phyloP scores from a whole-genome alignment of 345 rosid genomes.

The Noccaea bulbosa region DNA sequence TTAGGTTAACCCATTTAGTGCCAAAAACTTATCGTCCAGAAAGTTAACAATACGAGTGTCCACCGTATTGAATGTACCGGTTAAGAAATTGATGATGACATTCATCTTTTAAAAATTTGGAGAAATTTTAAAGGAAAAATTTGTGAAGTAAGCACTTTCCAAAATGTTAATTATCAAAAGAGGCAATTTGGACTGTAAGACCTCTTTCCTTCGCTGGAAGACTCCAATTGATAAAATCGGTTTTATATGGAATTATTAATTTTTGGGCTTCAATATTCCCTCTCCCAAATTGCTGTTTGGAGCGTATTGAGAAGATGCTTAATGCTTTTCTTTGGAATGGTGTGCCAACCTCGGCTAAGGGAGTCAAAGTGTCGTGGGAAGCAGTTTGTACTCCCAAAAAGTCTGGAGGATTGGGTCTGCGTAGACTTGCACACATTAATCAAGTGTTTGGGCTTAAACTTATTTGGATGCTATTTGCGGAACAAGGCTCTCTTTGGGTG shows the following conservation, averaged over 20 bases:
- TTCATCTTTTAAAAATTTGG: too few relatives aligned
- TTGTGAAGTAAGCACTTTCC: too few relatives aligned
- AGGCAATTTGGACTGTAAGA: too few relatives aligned
- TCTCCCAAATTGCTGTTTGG: not conserved
- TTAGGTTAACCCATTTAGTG: too few relatives aligned
- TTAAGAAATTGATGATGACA: too few relatives aligned
- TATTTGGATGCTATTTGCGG: not conserved
- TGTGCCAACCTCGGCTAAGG: not conserved
- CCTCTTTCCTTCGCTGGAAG: not conserved
- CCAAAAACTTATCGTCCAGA: too few relatives aligned
- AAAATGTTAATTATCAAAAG: too few relatives aligned
- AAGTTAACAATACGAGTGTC: too few relatives aligned
- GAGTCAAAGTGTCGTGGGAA: not conserved
- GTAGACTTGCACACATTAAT: rapidly evolving
- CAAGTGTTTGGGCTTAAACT: not conserved
- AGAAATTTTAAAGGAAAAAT: too few relatives aligned
- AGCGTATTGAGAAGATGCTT: not conserved
- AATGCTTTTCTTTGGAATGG: not conserved
- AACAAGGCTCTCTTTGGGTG: not conserved
- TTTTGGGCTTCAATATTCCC: not conserved
- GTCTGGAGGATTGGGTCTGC: not conserved
- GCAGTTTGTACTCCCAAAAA: not conserved
- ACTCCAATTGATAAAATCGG: not conserved
- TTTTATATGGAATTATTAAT: not conserved
- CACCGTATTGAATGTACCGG: too few relatives aligned